phyloP scores from a whole-genome alignment of 768 basidiomycete genomes.

The Psilocybe subaeruginosa region DNA sequence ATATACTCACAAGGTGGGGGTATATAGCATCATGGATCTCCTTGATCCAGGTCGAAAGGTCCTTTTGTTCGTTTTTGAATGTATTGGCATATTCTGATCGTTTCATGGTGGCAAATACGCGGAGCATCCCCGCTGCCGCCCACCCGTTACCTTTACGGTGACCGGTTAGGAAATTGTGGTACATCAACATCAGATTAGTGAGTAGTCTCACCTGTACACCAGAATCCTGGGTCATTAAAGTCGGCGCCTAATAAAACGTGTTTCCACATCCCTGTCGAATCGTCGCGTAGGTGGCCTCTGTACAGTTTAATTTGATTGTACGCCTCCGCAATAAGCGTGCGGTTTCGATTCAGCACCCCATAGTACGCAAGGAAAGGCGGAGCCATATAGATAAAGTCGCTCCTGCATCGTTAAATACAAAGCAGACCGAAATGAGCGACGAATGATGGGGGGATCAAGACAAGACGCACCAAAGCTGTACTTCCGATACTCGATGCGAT shows the following conservation, averaged over 20 bases:
- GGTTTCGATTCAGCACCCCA: constrained; percentile 62
- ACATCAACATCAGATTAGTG: background rate
- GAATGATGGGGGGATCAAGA: background rate
- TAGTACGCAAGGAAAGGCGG: constrained; percentile 90
- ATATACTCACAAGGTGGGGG: constrained; percentile 48
- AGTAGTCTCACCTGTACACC: constrained; percentile 67
- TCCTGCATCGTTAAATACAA: constrained; percentile 42
- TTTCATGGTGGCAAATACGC: constrained; percentile 77
- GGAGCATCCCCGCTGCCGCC: constrained; percentile 87
- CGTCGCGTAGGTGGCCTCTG: constrained; percentile 62
- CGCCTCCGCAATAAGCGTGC: constrained; percentile 60
- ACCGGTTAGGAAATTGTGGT: background rate
- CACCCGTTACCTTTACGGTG: constrained; percentile 72
- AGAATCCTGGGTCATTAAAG: constrained; percentile 67
- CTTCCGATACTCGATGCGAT: constrained; percentile 69
- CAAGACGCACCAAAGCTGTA: constrained; percentile 59
- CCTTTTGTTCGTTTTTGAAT: constrained; percentile 53
- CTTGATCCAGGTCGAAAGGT: constrained; percentile 64
- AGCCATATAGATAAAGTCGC: constrained; percentile 83
- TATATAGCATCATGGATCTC: constrained; percentile 83
- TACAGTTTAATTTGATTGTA: constrained; percentile 78
- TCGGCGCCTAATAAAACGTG: constrained; percentile 67
- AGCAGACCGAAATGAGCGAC: background rate
- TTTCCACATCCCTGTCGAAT: constrained; percentile 64
- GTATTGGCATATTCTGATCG: constrained; percentile 55